Percentiles rank a stretch among this genome's conserved stretches.
Conservation (phyloP, 2,329 filamentous ascomycete species). For the Calonectria pteridis region DNA sequence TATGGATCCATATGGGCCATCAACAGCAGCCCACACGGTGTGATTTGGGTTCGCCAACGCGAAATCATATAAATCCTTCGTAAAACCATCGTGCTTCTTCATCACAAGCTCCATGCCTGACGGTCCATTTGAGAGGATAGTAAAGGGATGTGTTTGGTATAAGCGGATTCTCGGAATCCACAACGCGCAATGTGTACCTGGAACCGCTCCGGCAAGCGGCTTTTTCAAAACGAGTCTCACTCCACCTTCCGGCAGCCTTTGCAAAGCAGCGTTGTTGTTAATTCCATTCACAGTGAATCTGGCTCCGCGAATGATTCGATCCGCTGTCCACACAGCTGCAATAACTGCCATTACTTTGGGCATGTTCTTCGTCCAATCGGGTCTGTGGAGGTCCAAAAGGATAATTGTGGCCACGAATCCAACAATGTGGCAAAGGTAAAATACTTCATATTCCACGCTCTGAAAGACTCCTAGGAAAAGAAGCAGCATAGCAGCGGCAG, state of each 20-base stretch:
- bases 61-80: background rate
- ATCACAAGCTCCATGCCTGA: background rate
- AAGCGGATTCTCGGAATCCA: background rate
- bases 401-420: background rate
- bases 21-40: background rate
- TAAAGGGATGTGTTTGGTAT: background rate
- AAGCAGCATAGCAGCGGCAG: background rate
- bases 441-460: background rate
- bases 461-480: background rate
- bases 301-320: background rate
- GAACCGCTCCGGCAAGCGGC: background rate
- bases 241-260: background rate
- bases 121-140: background rate
- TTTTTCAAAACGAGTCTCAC: background rate
- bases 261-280: background rate
- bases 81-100: background rate
- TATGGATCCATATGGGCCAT: background rate
- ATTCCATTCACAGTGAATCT: background rate
- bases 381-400: background rate
- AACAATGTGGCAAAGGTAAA: background rate
- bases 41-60: background rate
- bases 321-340: background rate
- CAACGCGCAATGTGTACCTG: background rate
- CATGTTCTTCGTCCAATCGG: background rate
- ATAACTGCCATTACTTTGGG: background rate